phyloP scores from a whole-genome alignment of 495 filamentous ascomycete species.

The Jackrogersella multiformis region DNA sequence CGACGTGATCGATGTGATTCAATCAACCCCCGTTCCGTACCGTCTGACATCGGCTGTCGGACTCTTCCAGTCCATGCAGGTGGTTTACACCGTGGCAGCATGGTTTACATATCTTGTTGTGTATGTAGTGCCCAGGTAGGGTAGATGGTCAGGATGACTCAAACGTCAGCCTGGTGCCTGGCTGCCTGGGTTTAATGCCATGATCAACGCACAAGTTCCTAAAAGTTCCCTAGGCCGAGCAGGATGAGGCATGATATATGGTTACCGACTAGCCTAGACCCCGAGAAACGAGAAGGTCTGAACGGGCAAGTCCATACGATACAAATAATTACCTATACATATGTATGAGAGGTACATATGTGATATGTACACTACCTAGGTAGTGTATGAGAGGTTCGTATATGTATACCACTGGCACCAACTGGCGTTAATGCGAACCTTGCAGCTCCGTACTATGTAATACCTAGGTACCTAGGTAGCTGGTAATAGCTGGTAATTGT shows the following conservation, averaged over 20 bases:
- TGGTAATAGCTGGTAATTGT: neutral
- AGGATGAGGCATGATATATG: slow-evolving; percentile 8
- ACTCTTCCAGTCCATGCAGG: slow-evolving; percentile 3
- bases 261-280: slow-evolving; percentile 28
- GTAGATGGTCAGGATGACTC: slow-evolving; percentile 26
- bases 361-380: neutral
- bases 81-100: too few relatives aligned
- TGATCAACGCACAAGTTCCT: slow-evolving; percentile 34
- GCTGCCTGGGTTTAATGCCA: slow-evolving; percentile 25
- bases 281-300: slow-evolving; percentile 1
- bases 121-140: too few relatives aligned
- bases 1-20: slow-evolving; percentile 7
- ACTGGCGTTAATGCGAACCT: neutral
- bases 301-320: slow-evolving; percentile 6
- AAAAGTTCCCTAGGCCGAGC: too few relatives aligned
- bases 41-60: slow-evolving; percentile 25
- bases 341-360: neutral
- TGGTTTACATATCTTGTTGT: too few relatives aligned
- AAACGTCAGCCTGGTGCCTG: slow-evolving; percentile 34
- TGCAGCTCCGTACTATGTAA: neutral
- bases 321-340: slow-evolving; percentile 6
- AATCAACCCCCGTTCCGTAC: slow-evolving; percentile 1
- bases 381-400: neutral
- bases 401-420: slow-evolving; percentile 2
- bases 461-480: neutral